Evolutionary conservation across 2,329 filamentous ascomycete species (phyloP).

Genomic region (Talaromyces sp.): DNA sequence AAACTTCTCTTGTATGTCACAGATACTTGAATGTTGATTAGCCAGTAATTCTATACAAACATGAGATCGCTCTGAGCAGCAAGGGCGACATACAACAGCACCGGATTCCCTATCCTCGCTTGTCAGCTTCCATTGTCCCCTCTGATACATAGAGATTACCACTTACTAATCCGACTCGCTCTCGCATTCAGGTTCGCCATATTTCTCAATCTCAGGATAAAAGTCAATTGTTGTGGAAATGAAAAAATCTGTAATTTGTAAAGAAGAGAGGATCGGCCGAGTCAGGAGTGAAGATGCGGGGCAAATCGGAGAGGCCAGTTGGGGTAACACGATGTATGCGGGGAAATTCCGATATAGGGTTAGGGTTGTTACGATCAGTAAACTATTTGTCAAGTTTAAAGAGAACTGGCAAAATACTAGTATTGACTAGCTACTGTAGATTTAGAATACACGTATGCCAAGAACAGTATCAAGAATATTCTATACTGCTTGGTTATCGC

Average conservation of each 20-base stretch:
- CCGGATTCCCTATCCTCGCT: conserved; percentile 35
- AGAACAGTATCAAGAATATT: neutral
- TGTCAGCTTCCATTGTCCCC: neutral
- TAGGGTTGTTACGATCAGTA: neutral
- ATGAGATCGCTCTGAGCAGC: no score
- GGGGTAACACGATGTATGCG: conserved; percentile 5
- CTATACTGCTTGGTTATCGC: neutral
- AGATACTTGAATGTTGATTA: conserved; percentile 61
- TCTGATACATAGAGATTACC: neutral
- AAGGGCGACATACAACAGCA: conserved; percentile 41
- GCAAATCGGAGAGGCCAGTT: conserved; percentile 5
- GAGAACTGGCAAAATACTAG: neutral
- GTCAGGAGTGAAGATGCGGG: conserved; percentile 5
- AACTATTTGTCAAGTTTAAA: no score
- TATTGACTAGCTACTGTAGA: neutral
- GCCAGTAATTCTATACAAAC: neutral
- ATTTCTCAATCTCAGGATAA: neutral
- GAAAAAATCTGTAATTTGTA: neutral
- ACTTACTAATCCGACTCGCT: conserved; percentile 18
- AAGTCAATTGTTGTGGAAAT: no score
- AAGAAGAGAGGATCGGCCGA: neutral
- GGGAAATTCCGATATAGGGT: neutral
- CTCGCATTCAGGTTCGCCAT: conserved; percentile 11
- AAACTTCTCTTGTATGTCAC: conserved; percentile 94
- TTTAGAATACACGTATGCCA: neutral